A percentile compares a stretch with the other conserved stretches of the same genome.
These are phyloP conservation scores for Rhodamnia argentea DNA, from an alignment of 345 rosid genomes.

Conservation along the genomic window DNA sequence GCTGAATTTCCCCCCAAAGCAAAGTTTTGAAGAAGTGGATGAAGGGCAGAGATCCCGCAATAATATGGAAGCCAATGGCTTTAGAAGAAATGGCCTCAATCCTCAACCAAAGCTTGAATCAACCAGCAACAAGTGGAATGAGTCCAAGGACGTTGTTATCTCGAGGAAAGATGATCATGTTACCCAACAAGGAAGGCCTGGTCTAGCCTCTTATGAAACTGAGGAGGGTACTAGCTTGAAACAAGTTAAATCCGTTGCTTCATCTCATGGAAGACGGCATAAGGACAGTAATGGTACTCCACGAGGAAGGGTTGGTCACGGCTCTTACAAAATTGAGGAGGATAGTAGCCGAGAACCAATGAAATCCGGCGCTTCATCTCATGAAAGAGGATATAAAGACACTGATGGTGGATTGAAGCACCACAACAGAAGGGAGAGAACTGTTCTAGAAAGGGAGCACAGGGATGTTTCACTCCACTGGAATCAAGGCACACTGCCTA, in stretches of 20 bases:
- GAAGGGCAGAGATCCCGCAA: conserved; percentile 16
- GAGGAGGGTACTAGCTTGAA: conserved; percentile 32
- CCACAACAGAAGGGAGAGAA: conserved; percentile 15
- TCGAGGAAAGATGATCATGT: conserved; percentile 22
- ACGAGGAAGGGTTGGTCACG: conserved; percentile 26
- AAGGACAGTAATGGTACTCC: conserved; percentile 9
- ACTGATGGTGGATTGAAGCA: background rate
- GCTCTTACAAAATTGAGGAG: conserved; percentile 28
- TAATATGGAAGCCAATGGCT: conserved; percentile 14
- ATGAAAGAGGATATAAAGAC: conserved; percentile 19
- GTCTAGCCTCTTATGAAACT: conserved; percentile 20
- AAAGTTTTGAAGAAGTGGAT: conserved; percentile 1
- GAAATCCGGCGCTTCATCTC: conserved; percentile 36
- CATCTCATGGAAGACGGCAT: conserved; percentile 25
- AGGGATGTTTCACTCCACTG: conserved; percentile 4
- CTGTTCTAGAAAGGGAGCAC: conserved; percentile 18
- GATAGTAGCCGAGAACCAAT: conserved; percentile 28
- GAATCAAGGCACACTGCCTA: conserved; percentile 17
- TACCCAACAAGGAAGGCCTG: conserved; percentile 19
- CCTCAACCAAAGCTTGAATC: conserved; percentile 18
- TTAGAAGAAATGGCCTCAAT: conserved; percentile 14
- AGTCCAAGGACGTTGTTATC: conserved; percentile 10
- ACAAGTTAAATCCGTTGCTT: conserved; percentile 33
- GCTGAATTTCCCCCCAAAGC: background rate
- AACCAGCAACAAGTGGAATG: conserved; percentile 17